Evolutionary conservation across 148 eudicot genomes (phyloP).

Genomic region (Amaranthus palmeri): DNA sequence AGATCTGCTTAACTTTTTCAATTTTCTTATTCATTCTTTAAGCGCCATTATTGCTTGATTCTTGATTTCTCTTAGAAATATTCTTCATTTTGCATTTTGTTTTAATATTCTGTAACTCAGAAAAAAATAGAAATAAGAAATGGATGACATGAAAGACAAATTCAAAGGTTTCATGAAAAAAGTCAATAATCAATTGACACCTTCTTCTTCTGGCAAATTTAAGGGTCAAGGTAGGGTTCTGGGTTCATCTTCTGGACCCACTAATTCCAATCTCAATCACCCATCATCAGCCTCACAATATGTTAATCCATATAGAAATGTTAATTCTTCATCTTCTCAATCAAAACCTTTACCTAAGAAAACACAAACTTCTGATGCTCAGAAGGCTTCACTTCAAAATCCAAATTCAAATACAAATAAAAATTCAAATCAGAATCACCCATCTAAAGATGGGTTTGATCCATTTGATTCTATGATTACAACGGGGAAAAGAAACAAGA

Average conservation of each 20-base stretch:
- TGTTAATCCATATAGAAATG: constrained; percentile 25
- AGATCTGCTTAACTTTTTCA: constrained; percentile 1
- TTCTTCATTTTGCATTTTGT: no score
- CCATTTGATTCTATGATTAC: constrained; percentile 74
- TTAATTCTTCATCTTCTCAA: constrained; percentile 16
- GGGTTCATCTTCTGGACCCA: constrained; percentile 56
- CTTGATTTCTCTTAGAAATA: no score
- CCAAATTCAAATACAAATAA: background rate
- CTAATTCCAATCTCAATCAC: constrained; percentile 27
- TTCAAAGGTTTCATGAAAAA: constrained; percentile 91
- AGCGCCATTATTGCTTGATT: no score
- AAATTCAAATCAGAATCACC: constrained; percentile 4
- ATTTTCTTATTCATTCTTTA: background rate
- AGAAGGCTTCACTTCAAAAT: constrained; percentile 3
- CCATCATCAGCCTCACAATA: constrained; percentile 14
- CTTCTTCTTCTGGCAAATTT: constrained; percentile 78
- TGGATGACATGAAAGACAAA: constrained; percentile 90
- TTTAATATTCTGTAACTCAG: no score
- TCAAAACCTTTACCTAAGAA: constrained; percentile 45
- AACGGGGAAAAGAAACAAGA: constrained; percentile 58
- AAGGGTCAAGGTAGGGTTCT: constrained; percentile 83
- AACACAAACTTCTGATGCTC: constrained; percentile 20
- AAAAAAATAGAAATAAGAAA: background rate
- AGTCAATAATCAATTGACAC: constrained; percentile 57
- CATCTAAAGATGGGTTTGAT: constrained; percentile 56